Conservation (phyloP, 768 basidiomycete species). For the Daedalea quercina region DNA sequence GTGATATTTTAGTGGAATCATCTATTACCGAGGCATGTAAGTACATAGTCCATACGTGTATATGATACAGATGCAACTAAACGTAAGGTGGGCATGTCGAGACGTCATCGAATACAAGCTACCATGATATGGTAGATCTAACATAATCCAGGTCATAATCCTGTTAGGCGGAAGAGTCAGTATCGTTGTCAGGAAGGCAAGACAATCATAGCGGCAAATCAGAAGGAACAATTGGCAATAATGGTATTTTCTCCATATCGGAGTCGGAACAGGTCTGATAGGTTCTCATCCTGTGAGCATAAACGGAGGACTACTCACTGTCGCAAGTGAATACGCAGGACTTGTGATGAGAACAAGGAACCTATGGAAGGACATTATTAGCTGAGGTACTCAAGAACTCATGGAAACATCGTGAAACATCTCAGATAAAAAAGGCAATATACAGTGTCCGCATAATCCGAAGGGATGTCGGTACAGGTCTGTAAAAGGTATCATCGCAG, state of each 20-base stretch:
- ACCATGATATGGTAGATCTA: too few relatives aligned
- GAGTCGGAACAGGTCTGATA: constrained; percentile 68
- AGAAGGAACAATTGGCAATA: constrained; percentile 45
- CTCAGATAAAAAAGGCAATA: constrained; percentile 58
- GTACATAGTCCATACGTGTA: too few relatives aligned
- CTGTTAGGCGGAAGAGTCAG: too few relatives aligned
- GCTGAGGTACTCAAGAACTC: too few relatives aligned
- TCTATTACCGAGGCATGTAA: too few relatives aligned
- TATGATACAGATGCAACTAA: too few relatives aligned
- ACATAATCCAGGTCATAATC: too few relatives aligned
- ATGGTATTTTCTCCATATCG: constrained; percentile 43
- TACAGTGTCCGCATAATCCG: constrained; percentile 45
- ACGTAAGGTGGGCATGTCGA: too few relatives aligned
- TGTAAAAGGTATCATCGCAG: constrained; percentile 60
- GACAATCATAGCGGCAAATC: constrained; percentile 3
- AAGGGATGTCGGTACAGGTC: constrained; percentile 68
- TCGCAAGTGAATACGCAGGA: neutral
- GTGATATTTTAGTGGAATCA: too few relatives aligned
- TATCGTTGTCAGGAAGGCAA: too few relatives aligned
- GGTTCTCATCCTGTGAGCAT: constrained; percentile 36
- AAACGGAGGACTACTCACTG: constrained; percentile 28
- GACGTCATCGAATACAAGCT: too few relatives aligned
- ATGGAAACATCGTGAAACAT: neutral
- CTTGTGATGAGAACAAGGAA: neutral
- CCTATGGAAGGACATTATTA: too few relatives aligned